These are phyloP conservation scores for Rhodotorula sp. DNA, from an alignment of 1,284 basidiomycete genomes.

Conservation along the genomic window DNA sequence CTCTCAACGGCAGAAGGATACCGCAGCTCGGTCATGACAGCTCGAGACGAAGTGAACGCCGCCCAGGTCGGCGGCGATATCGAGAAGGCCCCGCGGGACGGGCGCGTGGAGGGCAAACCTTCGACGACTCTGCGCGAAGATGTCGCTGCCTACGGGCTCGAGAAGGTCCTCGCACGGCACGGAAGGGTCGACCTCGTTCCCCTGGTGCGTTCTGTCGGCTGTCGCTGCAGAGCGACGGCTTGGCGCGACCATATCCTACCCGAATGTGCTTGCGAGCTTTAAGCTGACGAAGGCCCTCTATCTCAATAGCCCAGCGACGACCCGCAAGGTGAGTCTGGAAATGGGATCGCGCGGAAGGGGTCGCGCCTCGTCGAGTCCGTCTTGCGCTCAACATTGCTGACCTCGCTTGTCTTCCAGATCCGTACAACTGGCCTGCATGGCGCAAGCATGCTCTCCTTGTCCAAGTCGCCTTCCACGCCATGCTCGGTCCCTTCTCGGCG, in stretches of 20 bases:
- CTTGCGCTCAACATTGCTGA: background rate
- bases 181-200: constrained; percentile 32
- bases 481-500: constrained; percentile 20
- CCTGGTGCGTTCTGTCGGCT: constrained; percentile 3
- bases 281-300: background rate
- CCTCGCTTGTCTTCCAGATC: constrained; percentile 4
- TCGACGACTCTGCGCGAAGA: constrained; percentile 36
- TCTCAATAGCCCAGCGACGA: constrained; percentile 12
- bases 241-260: background rate
- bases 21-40: no score
- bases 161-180: constrained; percentile 36
- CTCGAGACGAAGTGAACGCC: no score
- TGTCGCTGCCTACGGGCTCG: constrained; percentile 28
- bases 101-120: constrained; percentile 18
- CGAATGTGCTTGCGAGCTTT: no score
- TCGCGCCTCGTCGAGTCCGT: no score
- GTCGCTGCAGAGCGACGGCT: no score
- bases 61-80: background rate
- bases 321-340: constrained; percentile 3
- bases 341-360: no score
- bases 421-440: constrained; percentile 36
- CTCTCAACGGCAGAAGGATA: no score
- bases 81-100: background rate
- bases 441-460: constrained; percentile 28
- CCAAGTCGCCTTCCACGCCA: constrained; percentile 23